Percentiles rank a stretch among this genome's conserved stretches.
phyloP scores from a whole-genome alignment of 176 grass and related monocot genomes.

The Cenchrus fungigraminus region DNA sequence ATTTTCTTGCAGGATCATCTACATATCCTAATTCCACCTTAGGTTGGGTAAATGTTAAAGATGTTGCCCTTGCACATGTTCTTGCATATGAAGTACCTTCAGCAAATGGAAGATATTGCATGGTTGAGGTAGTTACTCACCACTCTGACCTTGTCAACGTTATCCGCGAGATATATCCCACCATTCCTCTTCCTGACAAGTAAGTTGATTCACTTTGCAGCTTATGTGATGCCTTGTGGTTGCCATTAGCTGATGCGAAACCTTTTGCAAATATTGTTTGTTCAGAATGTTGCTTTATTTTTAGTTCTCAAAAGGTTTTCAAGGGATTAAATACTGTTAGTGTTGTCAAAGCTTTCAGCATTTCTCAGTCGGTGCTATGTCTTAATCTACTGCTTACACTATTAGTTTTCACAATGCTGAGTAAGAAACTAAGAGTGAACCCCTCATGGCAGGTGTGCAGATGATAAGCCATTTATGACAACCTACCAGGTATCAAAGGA shows the following conservation, averaged over 20 bases:
- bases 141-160: conserved; percentile 40
- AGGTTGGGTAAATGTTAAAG: conserved; percentile 59
- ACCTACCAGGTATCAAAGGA: conserved; percentile 66
- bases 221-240: not conserved
- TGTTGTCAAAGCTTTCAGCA: not conserved
- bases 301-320: not conserved
- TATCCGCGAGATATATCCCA: conserved; percentile 43
- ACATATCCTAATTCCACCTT: conserved; percentile 49
- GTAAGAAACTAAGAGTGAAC: not conserved
- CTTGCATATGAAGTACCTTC: conserved; percentile 61
- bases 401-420: not conserved
- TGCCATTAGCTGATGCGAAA: not conserved
- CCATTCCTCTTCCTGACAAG: conserved; percentile 44
- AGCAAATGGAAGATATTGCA: conserved; percentile 56
- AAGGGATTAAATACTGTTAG: not conserved
- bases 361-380: not conserved
- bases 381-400: not conserved
- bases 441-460: conserved; percentile 48
- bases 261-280: not conserved
- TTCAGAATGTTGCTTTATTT: not conserved
- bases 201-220: conserved; percentile 37
- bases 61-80: conserved; percentile 61
- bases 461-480: conserved; percentile 56
- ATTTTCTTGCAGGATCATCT: conserved; percentile 43
- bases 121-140: conserved; percentile 57